Conservation (phyloP, 306 rosid genomes). For the Amphicarpaea edgeworthii region DNA sequence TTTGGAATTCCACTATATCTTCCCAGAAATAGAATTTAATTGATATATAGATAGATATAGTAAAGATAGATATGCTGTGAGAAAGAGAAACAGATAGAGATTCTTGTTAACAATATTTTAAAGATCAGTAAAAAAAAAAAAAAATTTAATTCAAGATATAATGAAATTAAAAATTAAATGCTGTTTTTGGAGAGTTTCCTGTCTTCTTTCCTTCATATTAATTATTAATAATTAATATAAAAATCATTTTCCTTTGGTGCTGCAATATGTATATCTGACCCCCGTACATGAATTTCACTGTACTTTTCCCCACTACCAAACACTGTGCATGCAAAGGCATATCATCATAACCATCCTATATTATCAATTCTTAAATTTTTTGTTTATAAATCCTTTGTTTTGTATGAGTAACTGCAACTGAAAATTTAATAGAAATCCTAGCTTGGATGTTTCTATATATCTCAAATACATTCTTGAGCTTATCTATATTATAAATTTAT, state of each 20-base stretch:
- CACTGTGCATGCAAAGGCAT: slow-evolving; percentile 12
- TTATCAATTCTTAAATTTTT: slow-evolving; percentile 8
- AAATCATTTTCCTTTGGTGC: neutral
- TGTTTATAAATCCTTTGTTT: neutral
- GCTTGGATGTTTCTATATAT: no score
- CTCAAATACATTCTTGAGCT: neutral
- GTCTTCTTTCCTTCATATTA: slow-evolving; percentile 23
- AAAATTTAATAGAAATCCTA: no score
- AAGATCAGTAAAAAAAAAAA: neutral
- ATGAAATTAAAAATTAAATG: slow-evolving; percentile 1
- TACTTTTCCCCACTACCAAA: slow-evolving; percentile 24
- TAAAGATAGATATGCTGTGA: neutral
- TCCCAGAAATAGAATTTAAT: slow-evolving; percentile 24
- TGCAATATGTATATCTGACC: slow-evolving; percentile 31
- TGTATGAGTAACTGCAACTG: neutral
- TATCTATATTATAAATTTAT: no score
- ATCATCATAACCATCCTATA: slow-evolving; percentile 2
- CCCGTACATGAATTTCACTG: slow-evolving; percentile 49
- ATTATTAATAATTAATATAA: neutral
- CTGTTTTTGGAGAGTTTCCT: slow-evolving; percentile 15
- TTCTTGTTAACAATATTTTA: slow-evolving; percentile 1
- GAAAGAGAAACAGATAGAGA: neutral
- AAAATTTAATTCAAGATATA: slow-evolving; percentile 13
- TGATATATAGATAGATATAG: neutral
- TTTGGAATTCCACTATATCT: slow-evolving; percentile 37